phyloP scores from a whole-genome alignment of 768 basidiomycete genomes.

The Tricholoma bakamatsutake region DNA sequence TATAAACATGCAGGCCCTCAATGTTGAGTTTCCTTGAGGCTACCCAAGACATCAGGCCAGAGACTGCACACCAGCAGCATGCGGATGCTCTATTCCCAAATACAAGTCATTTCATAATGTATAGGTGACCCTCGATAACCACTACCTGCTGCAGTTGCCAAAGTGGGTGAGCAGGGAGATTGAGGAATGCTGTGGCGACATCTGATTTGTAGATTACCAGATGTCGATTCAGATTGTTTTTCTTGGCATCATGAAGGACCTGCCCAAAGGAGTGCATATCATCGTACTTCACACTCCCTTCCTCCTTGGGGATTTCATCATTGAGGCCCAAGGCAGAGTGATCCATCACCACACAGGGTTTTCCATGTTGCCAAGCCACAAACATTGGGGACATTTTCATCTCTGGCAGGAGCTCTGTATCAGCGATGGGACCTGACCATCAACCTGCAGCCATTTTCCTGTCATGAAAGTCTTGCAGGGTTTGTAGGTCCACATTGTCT shows the following conservation, averaged over 20 bases:
- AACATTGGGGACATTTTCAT: not conserved
- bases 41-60: too few species aligned
- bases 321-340: not conserved
- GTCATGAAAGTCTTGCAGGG: not conserved
- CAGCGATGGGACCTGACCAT: not conserved
- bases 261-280: not conserved
- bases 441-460: not conserved
- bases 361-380: not conserved
- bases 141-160: not conserved
- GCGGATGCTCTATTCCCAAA: not conserved
- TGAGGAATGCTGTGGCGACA: not conserved
- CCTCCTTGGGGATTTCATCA: not conserved
- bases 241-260: not conserved
- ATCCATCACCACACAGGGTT: not conserved
- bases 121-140: not conserved
- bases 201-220: not conserved
- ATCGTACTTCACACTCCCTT: not conserved
- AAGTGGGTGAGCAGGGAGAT: not conserved
- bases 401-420: not conserved
- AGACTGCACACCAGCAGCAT: too few species aligned
- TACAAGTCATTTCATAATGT: not conserved
- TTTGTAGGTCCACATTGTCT: not conserved
- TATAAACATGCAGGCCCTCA: too few species aligned
- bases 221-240: not conserved
- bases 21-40: too few species aligned